Base-by-base conservation (phyloP, 2,329 filamentous ascomycete species). In the Fusarium equiseti region DNA sequence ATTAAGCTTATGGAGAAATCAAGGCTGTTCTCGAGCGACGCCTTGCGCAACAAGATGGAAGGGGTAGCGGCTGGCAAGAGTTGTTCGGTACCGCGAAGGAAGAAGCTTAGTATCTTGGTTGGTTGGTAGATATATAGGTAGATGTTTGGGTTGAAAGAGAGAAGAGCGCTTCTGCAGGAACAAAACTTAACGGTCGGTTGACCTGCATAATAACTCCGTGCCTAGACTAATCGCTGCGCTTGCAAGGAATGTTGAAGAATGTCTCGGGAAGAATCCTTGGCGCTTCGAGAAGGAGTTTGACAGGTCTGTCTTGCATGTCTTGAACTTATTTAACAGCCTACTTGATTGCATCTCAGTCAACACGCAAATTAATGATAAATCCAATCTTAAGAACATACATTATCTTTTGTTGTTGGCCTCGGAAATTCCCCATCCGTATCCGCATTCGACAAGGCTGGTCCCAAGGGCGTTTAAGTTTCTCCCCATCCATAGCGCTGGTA, bases 391-490 rank as follows among this genome's bases (percentile, higher is more conserved):
- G 16, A 35, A 18, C 9, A 35, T 35, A 35, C 32, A 35, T 35
- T 18, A 10, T n/a, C 9, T n/a, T 38, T 38, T 18, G 18, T 11
- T n/a, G 35, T n/a, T 38, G 35, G 40, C 63, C 16, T 42, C 38
- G 7, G 27, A 44, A 20, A 32, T 32, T 45, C 44, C 31, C 9
- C 35, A 11, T 38, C 35, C 18, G 46, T 50, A 49, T 56, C 68
- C 59, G 63, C 54, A 58, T 69, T 69, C 7, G 49, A 55, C 55
- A 32, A 46, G 8, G 64, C 40, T 42, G 16, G 35, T 53, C 15
- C 20, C 15, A 26, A 43, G 68, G 68, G 68, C 68, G 68, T 64
- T 45, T 61, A 56, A 13, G 59, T 71, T 59, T 24, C 32, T 40
- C 32, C 48, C 20, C 20, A 52, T 20, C 22, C 32, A 38, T 26